Evolutionary conservation across 2,329 filamentous ascomycete genomes (phyloP).

Genomic region (Dryadomyces quercus-mongolicae): DNA sequence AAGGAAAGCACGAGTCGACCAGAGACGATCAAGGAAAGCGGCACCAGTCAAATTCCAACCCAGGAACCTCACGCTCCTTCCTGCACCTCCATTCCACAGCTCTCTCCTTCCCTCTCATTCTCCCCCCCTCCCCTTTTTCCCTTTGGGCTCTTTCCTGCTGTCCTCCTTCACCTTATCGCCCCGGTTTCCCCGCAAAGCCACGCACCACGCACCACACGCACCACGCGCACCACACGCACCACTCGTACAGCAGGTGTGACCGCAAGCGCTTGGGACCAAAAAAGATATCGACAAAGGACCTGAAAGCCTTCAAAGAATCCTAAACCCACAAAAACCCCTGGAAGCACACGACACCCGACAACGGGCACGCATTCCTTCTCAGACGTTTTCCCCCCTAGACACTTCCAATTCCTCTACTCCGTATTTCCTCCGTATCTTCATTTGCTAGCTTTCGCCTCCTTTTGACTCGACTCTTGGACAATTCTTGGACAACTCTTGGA

Average conservation of each 20-base stretch:
- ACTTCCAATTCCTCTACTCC: no score
- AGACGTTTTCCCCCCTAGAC: no score
- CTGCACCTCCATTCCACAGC: not conserved
- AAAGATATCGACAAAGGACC: not conserved
- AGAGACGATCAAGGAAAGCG: not conserved
- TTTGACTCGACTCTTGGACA: no score
- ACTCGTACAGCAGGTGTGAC: not conserved
- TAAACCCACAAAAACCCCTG: not conserved
- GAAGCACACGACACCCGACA: no score
- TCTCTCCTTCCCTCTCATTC: not conserved
- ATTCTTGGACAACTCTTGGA: no score
- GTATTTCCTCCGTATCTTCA: no score
- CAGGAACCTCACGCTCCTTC: not conserved
- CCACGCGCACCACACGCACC: not conserved
- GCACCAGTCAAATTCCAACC: not conserved
- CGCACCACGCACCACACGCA: not conserved
- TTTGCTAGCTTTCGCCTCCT: no score
- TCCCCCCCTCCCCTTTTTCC: not conserved
- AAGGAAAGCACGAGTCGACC: not conserved
- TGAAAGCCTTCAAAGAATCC: not conserved
- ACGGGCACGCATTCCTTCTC: no score
- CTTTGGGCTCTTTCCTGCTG: not conserved
- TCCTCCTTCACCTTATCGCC: not conserved
- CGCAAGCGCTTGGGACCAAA: not conserved
- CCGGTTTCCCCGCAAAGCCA: conserved; percentile 1